Conservation (phyloP, 805 yeast genomes). For the Cyberlindnera saturnus region DNA sequence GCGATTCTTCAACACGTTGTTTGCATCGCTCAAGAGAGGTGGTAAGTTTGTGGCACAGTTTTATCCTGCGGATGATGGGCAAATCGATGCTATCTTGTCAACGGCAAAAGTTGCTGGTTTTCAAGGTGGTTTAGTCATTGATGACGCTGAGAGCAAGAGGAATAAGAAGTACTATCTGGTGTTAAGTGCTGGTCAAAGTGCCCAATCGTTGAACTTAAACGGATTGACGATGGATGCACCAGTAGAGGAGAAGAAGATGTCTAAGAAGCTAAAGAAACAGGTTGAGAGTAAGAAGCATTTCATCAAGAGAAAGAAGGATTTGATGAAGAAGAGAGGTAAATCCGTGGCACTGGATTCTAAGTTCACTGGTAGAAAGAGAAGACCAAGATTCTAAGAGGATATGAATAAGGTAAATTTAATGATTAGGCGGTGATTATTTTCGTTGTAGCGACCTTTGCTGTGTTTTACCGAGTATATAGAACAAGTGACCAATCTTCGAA, state of each 20-base stretch:
- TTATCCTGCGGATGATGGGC: constrained; percentile 87
- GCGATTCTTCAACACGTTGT: constrained; percentile 82
- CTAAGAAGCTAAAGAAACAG: constrained; percentile 32
- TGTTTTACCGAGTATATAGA: too few relatives aligned
- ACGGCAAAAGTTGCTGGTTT: constrained; percentile 95
- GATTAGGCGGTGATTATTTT: not conserved
- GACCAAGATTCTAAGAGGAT: constrained; percentile 48
- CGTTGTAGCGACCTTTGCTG: too few relatives aligned
- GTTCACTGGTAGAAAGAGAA: constrained; percentile 83
- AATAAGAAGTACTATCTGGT: constrained; percentile 89
- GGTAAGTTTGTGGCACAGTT: constrained; percentile 98
- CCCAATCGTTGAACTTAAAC: constrained; percentile 64
- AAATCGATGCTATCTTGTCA: constrained; percentile 65
- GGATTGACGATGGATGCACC: constrained; percentile 79
- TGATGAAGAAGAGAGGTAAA: constrained; percentile 88
- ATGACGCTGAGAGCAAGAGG: constrained; percentile 88
- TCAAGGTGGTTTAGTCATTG: constrained; percentile 91
- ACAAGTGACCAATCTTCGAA: too few relatives aligned
- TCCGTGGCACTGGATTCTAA: constrained; percentile 84
- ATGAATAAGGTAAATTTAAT: not conserved
- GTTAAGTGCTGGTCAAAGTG: constrained; percentile 78
- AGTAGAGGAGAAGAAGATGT: constrained; percentile 34
- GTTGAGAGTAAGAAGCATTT: constrained; percentile 74
- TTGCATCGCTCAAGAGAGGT: constrained; percentile 82
- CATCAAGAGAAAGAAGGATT: constrained; percentile 85